Percentiles rank a stretch among this genome's conserved stretches.
These are phyloP conservation scores for Ascochyta viciae-villosae DNA, from an alignment of 2,329 filamentous ascomycete species.

Conservation along the genomic window DNA sequence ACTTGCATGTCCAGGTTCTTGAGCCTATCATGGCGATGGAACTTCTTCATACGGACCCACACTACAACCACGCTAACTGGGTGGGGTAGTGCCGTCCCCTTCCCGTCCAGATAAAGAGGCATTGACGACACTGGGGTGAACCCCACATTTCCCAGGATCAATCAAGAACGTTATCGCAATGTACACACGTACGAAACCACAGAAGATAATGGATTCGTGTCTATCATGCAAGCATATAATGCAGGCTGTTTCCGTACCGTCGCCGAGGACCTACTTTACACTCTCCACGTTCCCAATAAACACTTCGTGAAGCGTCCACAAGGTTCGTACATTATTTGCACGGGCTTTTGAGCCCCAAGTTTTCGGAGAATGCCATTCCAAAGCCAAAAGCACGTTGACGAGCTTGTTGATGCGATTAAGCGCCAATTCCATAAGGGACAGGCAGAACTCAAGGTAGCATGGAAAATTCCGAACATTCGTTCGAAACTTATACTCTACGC, in stretches of 20 bases:
- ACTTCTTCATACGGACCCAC: conserved; percentile 17
- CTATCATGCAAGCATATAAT: not conserved
- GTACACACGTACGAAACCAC: not conserved
- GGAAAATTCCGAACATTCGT: not conserved
- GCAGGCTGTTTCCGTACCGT: not conserved
- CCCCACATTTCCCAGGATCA: conserved; percentile 23
- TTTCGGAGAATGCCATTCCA: not conserved
- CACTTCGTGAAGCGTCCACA: not conserved
- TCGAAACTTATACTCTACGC: not conserved
- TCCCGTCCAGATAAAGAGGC: conserved; percentile 15
- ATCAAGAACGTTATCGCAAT: conserved; percentile 22
- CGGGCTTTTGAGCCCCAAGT: not conserved
- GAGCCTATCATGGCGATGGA: conserved; percentile 11
- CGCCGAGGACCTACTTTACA: not conserved
- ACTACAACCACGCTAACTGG: conserved; percentile 21
- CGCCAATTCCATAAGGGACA: not conserved
- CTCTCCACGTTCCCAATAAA: not conserved
- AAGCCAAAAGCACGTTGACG: not conserved
- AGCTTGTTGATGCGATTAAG: not conserved
- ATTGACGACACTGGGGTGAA: conserved; percentile 22
- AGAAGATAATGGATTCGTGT: not conserved
- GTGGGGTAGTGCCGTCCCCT: conserved; percentile 32
- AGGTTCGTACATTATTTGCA: not conserved
- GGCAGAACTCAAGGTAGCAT: not conserved
- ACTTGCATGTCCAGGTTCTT: conserved; percentile 1